Percentiles rank a stretch among this genome's conserved stretches.
Evolutionary conservation across 177 flowering plant species (phyloP).

Genomic region (Vitis hybrid): DNA sequence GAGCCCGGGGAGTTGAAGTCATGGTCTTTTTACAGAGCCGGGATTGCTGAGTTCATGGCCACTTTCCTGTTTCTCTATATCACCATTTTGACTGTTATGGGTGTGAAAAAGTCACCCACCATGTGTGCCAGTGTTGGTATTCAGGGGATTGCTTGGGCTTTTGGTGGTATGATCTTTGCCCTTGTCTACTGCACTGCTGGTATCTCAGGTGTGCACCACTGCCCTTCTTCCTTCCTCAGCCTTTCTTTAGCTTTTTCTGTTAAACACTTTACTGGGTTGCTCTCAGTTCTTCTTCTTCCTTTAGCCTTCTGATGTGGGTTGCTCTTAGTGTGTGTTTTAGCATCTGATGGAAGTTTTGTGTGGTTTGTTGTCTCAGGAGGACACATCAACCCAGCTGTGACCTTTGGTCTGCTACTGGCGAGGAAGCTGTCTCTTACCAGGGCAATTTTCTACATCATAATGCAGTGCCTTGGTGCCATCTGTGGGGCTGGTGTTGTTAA

Average conservation of each 20-base stretch:
- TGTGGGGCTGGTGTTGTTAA: slow-evolving; percentile 91
- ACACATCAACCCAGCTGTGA: slow-evolving; percentile 85
- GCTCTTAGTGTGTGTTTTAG: neutral
- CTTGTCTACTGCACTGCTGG: slow-evolving; percentile 75
- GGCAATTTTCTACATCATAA: slow-evolving; percentile 73
- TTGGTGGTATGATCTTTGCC: slow-evolving; percentile 71
- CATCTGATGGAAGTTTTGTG: neutral
- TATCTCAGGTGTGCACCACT: slow-evolving; percentile 44
- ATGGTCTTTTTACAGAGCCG: slow-evolving; percentile 64
- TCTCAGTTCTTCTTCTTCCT: neutral
- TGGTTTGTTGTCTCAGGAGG: slow-evolving; percentile 49
- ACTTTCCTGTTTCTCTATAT: slow-evolving; percentile 62
- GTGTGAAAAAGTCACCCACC: slow-evolving; percentile 26
- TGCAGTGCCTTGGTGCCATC: slow-evolving; percentile 78
- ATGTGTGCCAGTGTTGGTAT: slow-evolving; percentile 54
- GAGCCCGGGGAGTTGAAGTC: slow-evolving; percentile 53
- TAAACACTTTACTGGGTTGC: neutral
- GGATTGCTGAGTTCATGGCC: slow-evolving; percentile 59
- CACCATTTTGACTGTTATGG: slow-evolving; percentile 61
- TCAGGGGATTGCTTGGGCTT: slow-evolving; percentile 73
- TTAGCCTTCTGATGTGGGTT: neutral
- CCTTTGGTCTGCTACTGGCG: slow-evolving; percentile 75
- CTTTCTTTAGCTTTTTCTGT: neutral
- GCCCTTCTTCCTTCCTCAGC: neutral
- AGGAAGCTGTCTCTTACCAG: slow-evolving; percentile 84